A percentile compares a stretch with the other conserved stretches of the same genome.
phyloP scores from a whole-genome alignment of 2,329 filamentous ascomycete genomes.

The Arthrinium phaeospermum region DNA sequence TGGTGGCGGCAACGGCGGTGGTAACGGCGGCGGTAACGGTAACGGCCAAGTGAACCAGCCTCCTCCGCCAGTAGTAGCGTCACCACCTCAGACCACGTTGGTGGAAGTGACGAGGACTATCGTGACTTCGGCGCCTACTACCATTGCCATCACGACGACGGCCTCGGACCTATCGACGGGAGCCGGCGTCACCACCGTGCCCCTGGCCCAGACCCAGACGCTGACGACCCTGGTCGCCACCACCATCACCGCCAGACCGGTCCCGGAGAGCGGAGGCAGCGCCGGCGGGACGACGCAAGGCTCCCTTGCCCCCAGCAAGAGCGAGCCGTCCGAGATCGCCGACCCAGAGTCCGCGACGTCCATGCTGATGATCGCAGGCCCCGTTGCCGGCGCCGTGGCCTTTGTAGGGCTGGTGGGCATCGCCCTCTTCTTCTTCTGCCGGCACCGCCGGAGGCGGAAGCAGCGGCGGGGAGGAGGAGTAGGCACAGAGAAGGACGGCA shows the following conservation, averaged over 20 bases:
- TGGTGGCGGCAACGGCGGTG: neutral
- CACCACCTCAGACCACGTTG: neutral
- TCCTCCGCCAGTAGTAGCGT: neutral
- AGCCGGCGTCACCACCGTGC: neutral
- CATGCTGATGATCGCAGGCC: neutral
- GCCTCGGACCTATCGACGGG: neutral
- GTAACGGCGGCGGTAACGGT: neutral
- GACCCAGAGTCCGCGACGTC: neutral
- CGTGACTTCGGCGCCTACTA: neutral
- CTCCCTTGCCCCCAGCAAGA: neutral
- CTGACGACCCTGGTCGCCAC: neutral
- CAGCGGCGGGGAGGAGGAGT: neutral
- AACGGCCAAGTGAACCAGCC: neutral
- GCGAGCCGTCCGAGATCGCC: neutral
- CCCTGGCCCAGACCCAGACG: neutral
- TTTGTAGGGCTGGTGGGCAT: neutral
- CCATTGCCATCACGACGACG: neutral
- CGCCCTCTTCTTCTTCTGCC: constrained; percentile 6
- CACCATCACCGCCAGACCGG: neutral
- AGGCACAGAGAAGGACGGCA: neutral
- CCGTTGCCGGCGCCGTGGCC: neutral
- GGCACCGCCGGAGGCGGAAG: neutral
- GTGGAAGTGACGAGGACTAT: neutral
- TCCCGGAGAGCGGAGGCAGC: neutral
- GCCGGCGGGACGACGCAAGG: neutral